phyloP scores from a whole-genome alignment of 2,329 filamentous ascomycete genomes.

The Penicillium sumatraense region DNA sequence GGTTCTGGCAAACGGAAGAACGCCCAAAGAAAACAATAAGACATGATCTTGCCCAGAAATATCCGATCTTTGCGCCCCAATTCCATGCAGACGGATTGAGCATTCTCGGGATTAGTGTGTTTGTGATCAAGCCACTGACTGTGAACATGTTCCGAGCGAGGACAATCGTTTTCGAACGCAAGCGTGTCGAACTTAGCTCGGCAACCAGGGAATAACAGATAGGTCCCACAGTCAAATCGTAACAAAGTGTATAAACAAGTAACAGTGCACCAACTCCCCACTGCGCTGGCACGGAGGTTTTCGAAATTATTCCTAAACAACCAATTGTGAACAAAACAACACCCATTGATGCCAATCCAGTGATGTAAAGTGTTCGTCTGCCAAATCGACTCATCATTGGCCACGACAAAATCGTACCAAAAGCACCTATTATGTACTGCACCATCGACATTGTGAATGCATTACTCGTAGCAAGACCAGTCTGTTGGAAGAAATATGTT shows the following conservation, averaged over 20 bases:
- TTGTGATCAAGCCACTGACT: constrained; percentile 52
- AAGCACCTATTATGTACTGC: neutral
- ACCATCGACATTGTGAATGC: neutral
- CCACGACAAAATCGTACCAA: neutral
- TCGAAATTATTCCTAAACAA: neutral
- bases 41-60: constrained; percentile 47
- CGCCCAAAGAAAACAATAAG: constrained; percentile 45
- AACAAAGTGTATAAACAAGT: constrained; percentile 45
- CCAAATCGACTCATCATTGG: neutral
- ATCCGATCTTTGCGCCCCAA: constrained; percentile 43
- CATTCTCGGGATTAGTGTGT: constrained; percentile 35
- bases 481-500: neutral
- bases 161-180: constrained; percentile 60
- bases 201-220: constrained; percentile 58
- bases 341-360: neutral
- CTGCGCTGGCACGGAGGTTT: neutral
- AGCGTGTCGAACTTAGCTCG: constrained; percentile 57
- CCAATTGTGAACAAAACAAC: neutral
- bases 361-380: neutral
- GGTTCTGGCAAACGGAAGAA: constrained; percentile 52
- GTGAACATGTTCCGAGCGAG: constrained; percentile 57
- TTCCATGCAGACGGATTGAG: constrained; percentile 42
- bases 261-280: neutral
- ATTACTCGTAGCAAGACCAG: neutral
- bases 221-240: constrained; percentile 59